A percentile compares a stretch with the other conserved stretches of the same genome.
Conservation (phyloP, 2,329 filamentous ascomycete species). For the Curvularia spicifera region DNA sequence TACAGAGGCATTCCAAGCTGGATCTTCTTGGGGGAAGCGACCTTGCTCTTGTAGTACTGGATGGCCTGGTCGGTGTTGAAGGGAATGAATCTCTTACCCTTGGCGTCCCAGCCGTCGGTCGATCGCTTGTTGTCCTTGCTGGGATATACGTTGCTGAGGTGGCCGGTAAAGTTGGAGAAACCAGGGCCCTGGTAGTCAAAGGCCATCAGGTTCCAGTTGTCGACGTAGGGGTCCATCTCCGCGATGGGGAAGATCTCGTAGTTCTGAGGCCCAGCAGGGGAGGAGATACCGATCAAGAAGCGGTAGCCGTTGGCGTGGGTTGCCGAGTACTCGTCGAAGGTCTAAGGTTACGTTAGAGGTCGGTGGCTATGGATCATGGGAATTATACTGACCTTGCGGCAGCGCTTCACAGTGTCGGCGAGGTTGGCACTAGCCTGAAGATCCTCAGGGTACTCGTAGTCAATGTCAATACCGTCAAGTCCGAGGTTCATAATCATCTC, state of each 20-base stretch:
- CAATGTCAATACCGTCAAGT: slow-evolving; percentile 61
- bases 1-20: slow-evolving; percentile 40
- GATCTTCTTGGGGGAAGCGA: slow-evolving; percentile 32
- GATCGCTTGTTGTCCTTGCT: slow-evolving; percentile 24
- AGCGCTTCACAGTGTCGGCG: slow-evolving; percentile 46
- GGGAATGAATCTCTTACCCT: slow-evolving; percentile 5
- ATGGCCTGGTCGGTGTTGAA: slow-evolving; percentile 40
- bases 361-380: not conserved
- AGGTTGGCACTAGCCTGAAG: slow-evolving; percentile 47
- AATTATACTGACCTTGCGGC: slow-evolving; percentile 40
- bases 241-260: slow-evolving; percentile 50
- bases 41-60: slow-evolving; percentile 31
- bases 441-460: slow-evolving; percentile 55
- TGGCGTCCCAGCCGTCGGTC: slow-evolving; percentile 29
- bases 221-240: slow-evolving; percentile 52
- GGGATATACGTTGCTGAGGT: slow-evolving; percentile 37
- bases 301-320: slow-evolving; percentile 48
- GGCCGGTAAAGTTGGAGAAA: slow-evolving; percentile 74
- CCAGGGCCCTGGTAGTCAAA: slow-evolving; percentile 68
- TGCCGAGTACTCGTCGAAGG: slow-evolving; percentile 49
- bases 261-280: slow-evolving; percentile 51
- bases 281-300: slow-evolving; percentile 53
- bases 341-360: slow-evolving; percentile 26
- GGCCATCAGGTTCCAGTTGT: slow-evolving; percentile 68
- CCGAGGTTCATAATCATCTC: slow-evolving; percentile 80